These are phyloP conservation scores for Cercospora citrullina DNA, from an alignment of 2,329 filamentous ascomycete genomes.

Conservation along the genomic window DNA sequence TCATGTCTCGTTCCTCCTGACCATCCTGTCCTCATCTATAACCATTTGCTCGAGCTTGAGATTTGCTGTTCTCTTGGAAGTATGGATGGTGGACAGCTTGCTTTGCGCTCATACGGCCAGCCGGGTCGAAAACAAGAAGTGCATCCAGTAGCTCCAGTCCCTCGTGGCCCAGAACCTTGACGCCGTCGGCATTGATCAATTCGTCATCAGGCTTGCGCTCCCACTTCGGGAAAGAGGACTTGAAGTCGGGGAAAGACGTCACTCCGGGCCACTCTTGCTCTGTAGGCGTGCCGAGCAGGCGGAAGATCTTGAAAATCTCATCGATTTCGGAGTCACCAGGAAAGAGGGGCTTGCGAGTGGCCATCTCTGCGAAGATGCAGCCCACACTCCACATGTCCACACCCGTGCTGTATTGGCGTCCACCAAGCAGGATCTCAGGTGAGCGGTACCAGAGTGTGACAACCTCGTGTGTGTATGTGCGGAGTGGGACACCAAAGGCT, in stretches of 20 bases:
- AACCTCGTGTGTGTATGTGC: slow-evolving; percentile 93
- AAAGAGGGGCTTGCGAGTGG: slow-evolving; percentile 87
- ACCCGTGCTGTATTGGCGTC: slow-evolving; percentile 87
- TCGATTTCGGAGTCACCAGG: slow-evolving; percentile 91
- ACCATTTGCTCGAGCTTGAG: slow-evolving; percentile 5
- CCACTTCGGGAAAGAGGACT: slow-evolving; percentile 91
- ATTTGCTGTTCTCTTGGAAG: slow-evolving; percentile 50
- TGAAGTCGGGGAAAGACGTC: slow-evolving; percentile 93
- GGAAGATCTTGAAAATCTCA: slow-evolving; percentile 93
- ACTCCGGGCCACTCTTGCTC: slow-evolving; percentile 86
- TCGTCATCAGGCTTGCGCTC: slow-evolving; percentile 64
- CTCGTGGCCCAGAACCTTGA: slow-evolving; percentile 62
- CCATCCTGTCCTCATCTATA: neutral
- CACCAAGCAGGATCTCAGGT: slow-evolving; percentile 86
- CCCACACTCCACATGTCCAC: slow-evolving; percentile 96
- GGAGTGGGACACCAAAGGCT: slow-evolving; percentile 85
- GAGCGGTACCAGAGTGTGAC: slow-evolving; percentile 92
- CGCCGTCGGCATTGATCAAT: slow-evolving; percentile 62
- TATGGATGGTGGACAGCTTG: slow-evolving; percentile 82
- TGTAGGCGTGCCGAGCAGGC: slow-evolving; percentile 74
- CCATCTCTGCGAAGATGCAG: slow-evolving; percentile 96
- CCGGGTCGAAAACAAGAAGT: slow-evolving; percentile 84
- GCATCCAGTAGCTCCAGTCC: slow-evolving; percentile 68
- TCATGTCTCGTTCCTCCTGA: slow-evolving; percentile 3
- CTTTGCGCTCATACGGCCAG: slow-evolving; percentile 84